Evolutionary conservation across 2,329 filamentous ascomycete genomes (phyloP).

Genomic region (Clarireedia hainanense): DNA sequence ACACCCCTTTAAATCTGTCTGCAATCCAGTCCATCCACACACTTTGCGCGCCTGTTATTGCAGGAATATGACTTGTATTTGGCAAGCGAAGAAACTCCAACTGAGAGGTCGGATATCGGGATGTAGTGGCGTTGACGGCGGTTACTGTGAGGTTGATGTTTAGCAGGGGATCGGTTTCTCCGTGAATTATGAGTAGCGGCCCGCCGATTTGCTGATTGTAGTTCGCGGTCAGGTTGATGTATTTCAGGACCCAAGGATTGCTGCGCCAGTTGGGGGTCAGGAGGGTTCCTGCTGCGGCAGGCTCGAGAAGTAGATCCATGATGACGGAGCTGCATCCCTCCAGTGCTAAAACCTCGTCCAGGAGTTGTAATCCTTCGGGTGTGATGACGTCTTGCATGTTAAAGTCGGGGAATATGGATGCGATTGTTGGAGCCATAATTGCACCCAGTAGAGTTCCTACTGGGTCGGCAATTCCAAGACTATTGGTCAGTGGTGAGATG

Average conservation of each 20-base stretch:
- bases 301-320: background rate
- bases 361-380: background rate
- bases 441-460: background rate
- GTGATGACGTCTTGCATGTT: background rate
- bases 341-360: too few species aligned
- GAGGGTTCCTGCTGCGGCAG: background rate
- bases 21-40: background rate
- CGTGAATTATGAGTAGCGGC: background rate
- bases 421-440: background rate
- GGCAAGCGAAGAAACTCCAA: background rate
- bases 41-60: background rate
- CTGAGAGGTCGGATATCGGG: background rate
- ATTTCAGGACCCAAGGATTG: background rate
- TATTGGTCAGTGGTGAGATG: background rate
- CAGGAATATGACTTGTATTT: background rate
- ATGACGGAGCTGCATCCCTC: background rate
- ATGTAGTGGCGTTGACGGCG: background rate
- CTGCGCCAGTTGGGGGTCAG: background rate
- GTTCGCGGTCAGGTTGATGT: background rate
- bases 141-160: background rate
- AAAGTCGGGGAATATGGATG: background rate
- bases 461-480: background rate
- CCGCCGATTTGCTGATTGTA: background rate
- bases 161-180: background rate
- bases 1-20: background rate